Evolutionary conservation across 2,329 filamentous ascomycete species (phyloP).

Genomic region (Cladophialophora chaetospira): DNA sequence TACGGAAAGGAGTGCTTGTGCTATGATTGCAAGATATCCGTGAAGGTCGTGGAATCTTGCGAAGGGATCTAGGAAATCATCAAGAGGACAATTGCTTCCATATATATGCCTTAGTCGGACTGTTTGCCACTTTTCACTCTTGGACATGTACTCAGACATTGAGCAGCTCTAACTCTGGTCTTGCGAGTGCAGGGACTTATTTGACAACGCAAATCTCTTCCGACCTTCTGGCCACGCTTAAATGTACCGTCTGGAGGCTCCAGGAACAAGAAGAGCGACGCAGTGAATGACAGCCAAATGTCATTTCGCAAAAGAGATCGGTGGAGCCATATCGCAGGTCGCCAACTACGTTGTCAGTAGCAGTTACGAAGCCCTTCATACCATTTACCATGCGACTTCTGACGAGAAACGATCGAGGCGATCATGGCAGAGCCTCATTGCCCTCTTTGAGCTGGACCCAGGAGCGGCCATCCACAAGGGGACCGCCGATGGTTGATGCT

Average conservation of each 20-base stretch:
- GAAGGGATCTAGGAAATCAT: not conserved
- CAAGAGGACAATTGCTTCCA: not conserved
- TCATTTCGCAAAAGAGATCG: no score
- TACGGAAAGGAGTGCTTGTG: not conserved
- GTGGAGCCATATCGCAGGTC: not conserved
- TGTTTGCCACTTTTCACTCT: not conserved
- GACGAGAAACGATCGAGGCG: no score
- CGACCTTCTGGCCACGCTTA: no score
- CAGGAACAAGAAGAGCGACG: no score
- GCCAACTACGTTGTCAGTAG: not conserved
- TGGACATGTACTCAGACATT: not conserved
- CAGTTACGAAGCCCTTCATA: not conserved
- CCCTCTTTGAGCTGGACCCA: no score
- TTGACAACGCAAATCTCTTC: no score
- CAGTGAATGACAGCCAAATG: no score
- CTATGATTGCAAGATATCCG: not conserved
- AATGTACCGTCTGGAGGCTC: no score
- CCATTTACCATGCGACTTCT: not conserved
- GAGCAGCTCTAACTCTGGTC: not conserved
- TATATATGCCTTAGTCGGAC: not conserved
- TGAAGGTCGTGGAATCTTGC: constrained; percentile 2
- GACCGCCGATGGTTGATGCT: no score
- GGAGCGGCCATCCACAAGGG: no score
- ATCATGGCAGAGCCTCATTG: no score
- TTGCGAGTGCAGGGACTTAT: no score